These are phyloP conservation scores for Sporothrix sp. DNA, from an alignment of 2,329 filamentous ascomycete species.

Conservation along the genomic window DNA sequence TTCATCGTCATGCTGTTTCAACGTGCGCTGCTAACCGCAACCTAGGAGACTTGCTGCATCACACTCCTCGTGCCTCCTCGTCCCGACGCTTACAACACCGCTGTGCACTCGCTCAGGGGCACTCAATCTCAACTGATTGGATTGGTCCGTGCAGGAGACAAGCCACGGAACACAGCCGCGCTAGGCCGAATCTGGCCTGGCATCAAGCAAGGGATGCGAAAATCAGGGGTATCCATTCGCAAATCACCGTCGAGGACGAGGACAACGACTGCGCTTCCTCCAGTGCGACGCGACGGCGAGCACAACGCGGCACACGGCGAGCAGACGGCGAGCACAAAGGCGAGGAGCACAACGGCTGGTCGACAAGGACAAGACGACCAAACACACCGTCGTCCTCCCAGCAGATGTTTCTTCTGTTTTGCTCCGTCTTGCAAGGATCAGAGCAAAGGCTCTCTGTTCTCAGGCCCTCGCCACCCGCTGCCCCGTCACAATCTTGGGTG, in stretches of 20 bases:
- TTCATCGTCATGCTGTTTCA: too few relatives aligned
- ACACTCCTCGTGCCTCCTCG: too few relatives aligned
- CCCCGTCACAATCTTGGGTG: slow-evolving; percentile 9
- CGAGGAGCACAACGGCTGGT: not conserved
- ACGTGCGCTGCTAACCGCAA: too few relatives aligned
- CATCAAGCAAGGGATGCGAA: not conserved
- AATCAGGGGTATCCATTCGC: slow-evolving; percentile 14
- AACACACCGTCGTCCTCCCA: not conserved
- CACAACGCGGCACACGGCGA: too few relatives aligned
- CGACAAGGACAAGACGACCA: too few relatives aligned
- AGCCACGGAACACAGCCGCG: not conserved
- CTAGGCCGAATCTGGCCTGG: slow-evolving; percentile 5
- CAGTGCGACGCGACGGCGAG: not conserved
- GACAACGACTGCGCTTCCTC: not conserved
- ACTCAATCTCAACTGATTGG: slow-evolving; percentile 7
- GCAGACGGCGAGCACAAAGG: not conserved
- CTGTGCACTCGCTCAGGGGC: slow-evolving; percentile 12
- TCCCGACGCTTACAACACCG: too few relatives aligned
- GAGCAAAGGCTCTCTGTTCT: too few relatives aligned
- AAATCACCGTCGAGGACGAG: slow-evolving; percentile 10
- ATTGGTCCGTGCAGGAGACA: slow-evolving; percentile 9
- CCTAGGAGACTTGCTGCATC: not conserved
- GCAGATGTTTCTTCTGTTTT: not conserved
- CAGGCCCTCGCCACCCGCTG: too few relatives aligned
- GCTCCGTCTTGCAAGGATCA: slow-evolving; percentile 8